phyloP scores from a whole-genome alignment of 2,329 filamentous ascomycete genomes.

The Coleophoma eucalyptorum region DNA sequence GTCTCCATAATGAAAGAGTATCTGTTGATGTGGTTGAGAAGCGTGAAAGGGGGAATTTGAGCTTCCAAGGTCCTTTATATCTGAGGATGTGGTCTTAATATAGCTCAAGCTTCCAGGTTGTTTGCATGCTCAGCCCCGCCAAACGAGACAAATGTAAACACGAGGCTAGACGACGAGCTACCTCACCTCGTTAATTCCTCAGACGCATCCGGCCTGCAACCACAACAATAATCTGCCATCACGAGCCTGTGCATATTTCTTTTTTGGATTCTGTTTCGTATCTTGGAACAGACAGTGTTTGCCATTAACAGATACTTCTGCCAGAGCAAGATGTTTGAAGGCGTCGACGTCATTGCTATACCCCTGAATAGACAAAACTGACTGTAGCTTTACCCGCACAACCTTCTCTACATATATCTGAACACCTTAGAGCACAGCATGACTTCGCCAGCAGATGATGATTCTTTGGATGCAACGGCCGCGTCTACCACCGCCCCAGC shows the following conservation, averaged over 20 bases:
- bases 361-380: not conserved
- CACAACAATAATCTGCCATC: not conserved
- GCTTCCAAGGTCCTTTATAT: too few species aligned
- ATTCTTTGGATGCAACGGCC: not conserved
- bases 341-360: not conserved
- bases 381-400: too few species aligned
- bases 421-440: not conserved
- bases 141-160: slow-evolving; percentile 9
- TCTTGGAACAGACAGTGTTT: not conserved
- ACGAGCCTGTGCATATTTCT: not conserved
- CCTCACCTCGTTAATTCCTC: not conserved
- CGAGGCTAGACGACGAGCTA: not conserved
- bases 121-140: slow-evolving; percentile 17
- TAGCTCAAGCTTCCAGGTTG: slow-evolving; percentile 5
- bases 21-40: not conserved
- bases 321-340: not conserved
- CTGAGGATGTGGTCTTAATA: slow-evolving; percentile 3
- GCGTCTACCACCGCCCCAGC: slow-evolving; percentile 5
- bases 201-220: not conserved
- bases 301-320: not conserved
- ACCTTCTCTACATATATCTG: not conserved
- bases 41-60: too few species aligned
- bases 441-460: slow-evolving; percentile 4
- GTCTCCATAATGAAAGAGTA: slow-evolving; percentile 21
- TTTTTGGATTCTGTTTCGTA: not conserved